These are phyloP conservation scores for Mediolabrus comicus DNA, from an alignment of 108 stramenopile genomes.

Conservation along the genomic window DNA sequence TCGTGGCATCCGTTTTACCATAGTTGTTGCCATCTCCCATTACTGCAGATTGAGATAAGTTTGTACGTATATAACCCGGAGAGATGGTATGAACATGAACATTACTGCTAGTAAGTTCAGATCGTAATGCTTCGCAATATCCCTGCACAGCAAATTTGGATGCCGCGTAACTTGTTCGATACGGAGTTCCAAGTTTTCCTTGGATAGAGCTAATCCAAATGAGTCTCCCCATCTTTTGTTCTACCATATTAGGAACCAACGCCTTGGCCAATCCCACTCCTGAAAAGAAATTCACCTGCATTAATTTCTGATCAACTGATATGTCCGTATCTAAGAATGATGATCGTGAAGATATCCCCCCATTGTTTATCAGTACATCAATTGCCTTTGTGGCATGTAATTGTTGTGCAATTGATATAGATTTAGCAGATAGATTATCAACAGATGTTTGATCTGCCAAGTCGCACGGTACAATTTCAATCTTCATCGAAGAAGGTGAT, in stretches of 20 bases:
- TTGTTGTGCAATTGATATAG: conserved; percentile 20
- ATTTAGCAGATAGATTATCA: conserved; percentile 29
- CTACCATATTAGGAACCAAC: conserved; percentile 72
- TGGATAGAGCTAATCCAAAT: conserved; percentile 80
- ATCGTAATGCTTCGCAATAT: conserved; percentile 77
- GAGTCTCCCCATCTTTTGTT: conserved; percentile 44
- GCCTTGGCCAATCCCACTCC: conserved; percentile 68
- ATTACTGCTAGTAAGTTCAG: conserved; percentile 64
- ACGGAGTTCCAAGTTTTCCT: conserved; percentile 79
- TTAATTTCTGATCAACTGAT: conserved; percentile 72
- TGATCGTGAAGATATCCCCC: conserved; percentile 79
- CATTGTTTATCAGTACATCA: conserved; percentile 78
- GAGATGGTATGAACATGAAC: conserved; percentile 63
- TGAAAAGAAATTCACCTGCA: conserved; percentile 85
- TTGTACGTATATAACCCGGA: conserved; percentile 84
- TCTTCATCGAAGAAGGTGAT: conserved; percentile 2
- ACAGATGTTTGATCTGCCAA: conserved; percentile 54
- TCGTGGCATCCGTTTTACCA: conserved; percentile 75
- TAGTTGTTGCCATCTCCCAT: conserved; percentile 74
- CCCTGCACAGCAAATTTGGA: conserved; percentile 88
- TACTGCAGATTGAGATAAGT: conserved; percentile 60
- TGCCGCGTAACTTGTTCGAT: conserved; percentile 77
- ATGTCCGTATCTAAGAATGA: conserved; percentile 66
- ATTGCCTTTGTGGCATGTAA: conserved; percentile 5
- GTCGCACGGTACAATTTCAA: conserved; percentile 56